Base-by-base conservation (phyloP, 2,329 filamentous ascomycete genomes). In the Fusarium newnesense region DNA sequence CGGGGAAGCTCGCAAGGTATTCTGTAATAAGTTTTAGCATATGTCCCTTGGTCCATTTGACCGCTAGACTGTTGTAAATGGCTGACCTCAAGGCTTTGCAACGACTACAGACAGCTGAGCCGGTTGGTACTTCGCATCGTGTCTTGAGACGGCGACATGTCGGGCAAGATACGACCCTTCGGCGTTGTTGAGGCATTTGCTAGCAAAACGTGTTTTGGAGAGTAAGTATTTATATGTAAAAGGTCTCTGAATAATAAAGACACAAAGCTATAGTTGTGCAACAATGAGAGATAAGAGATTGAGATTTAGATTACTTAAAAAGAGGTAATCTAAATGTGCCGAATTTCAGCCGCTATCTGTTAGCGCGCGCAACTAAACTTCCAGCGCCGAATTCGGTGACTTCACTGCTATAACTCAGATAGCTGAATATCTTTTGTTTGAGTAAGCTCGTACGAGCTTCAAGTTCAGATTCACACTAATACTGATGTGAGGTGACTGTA, bases 51-150 rank as follows among this genome's bases (percentile, higher is more conserved):
- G 21, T 9, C 2, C 10, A 2, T 6, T 18, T 9, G 2, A 7
- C 1, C 6, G 4, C 10, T 8, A 12, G 2, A 24, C 15, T 0
- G 0, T 2, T 19, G 3, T 32, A 7, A 15, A 0, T 9, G 9
- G 2, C 34, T 53, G 34, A 53, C 50, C 50, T 53, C 24, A 53
- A 37, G 1, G 19, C 24, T 13, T 3, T 39, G 24, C 50, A 53
- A 4, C 50, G 34, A 16, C 18, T 39, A 9, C 50, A 53, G 24
- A 39, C 24, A 18, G 19, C 34, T 4, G 50, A 37, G 1, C 50
- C 50, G 8, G 2, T 39, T 9, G 50, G 50, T 3, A 53, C 50
- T 21, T 53, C 50, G 5, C 50, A 53, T 9, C 50, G 34, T 0
- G 50, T 53, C 34, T 53, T 53, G 24, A 53, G 50, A 9, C 34